Evolutionary conservation across 2,329 filamentous ascomycete genomes (phyloP), one percentile per base, ranked within the genome.

Genomic region (Epichloe aotearoae): DNA sequence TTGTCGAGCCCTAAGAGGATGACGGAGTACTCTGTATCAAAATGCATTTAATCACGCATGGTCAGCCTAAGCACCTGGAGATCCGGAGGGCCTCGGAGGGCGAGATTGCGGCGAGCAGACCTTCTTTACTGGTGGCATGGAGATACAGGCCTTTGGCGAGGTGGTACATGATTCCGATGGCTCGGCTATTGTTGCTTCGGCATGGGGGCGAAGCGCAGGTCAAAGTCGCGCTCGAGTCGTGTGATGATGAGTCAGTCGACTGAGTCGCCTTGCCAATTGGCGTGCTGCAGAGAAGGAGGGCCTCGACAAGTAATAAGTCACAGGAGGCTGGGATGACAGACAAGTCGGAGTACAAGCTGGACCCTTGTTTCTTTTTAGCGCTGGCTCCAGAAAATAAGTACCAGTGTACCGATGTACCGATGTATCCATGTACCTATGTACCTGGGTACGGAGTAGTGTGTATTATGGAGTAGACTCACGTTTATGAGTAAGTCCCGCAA

Each of bases 1-100:
- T 97, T 97, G 75, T 97, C 93, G 64, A 97, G 86, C 56, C 93
- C 93, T 61, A 97, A 86, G 58, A 97, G 84, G 64, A 97, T 88
- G 62, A 96, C 88, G 20, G 91, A 96, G 75, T 96, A 97, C 73
- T 97, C 91, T 93, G 62, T 37, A 48, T 48, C 17, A 19, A 23
- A n/a, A 30, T 8, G 34, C 5, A 41, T 20, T n/a, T n/a, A 48
- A 40, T 3, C 47, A 44, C n/a, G 19, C n/a, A 17, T 4, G 37
- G 46, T 51, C 34, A 51, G 30, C 15, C 19, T 15, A 19, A 17
- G 17, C 3, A n/a, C 23, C 38, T 7, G 10, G 17, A 17, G 2
- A n/a, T 36, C 26, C 2, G 10, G 17, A 17, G 5, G n/a, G 26
- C 12, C 3, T 11, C 5, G 12, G 46, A 38, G 14, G 6, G 10